Percentiles rank a stretch among this genome's conserved stretches.
These are phyloP conservation scores for Phialophora chinensis DNA, from an alignment of 2,329 filamentous ascomycete species.

Conservation along the genomic window DNA sequence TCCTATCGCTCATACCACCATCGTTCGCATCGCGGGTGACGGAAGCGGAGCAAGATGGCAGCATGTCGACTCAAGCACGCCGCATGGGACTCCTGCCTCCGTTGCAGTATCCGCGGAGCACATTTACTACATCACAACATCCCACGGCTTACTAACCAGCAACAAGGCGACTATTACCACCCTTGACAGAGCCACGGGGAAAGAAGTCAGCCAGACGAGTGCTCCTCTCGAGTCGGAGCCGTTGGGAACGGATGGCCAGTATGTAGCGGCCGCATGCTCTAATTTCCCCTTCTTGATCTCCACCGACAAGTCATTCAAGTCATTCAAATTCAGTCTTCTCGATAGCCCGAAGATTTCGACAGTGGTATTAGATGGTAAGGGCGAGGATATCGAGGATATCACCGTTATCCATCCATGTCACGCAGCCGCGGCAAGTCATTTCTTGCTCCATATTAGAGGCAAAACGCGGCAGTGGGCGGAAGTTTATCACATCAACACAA, in stretches of 20 bases:
- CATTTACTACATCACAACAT: conserved; percentile 78
- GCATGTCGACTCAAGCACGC: conserved; percentile 66
- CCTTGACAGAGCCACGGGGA: conserved; percentile 75
- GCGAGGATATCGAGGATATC: conserved; percentile 60
- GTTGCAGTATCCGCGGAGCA: conserved; percentile 71
- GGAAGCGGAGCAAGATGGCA: conserved; percentile 81
- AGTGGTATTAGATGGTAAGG: conserved; percentile 48
- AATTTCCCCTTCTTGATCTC: conserved; percentile 52
- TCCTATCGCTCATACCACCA: conserved; percentile 68
- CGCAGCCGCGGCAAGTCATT: conserved; percentile 75
- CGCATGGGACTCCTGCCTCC: conserved; percentile 75
- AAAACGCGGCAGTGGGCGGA: conserved; percentile 76
- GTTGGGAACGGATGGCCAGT: conserved; percentile 34
- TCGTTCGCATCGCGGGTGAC: conserved; percentile 68
- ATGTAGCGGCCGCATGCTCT: conserved; percentile 43
- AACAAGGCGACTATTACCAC: conserved; percentile 78
- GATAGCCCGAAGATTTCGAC: conserved; percentile 50
- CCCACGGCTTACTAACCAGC: conserved; percentile 68
- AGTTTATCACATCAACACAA: conserved; percentile 81
- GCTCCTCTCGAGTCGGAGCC: conserved; percentile 78
- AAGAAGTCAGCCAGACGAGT: conserved; percentile 71
- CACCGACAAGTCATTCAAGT: conserved; percentile 52
- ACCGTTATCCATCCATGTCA: conserved; percentile 75
- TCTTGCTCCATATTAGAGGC: conserved; percentile 81
- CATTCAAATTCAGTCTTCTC: conserved; percentile 53